phyloP scores from a whole-genome alignment of 1,139 yeast genomes.

The Suhomyces bolitotheri region DNA sequence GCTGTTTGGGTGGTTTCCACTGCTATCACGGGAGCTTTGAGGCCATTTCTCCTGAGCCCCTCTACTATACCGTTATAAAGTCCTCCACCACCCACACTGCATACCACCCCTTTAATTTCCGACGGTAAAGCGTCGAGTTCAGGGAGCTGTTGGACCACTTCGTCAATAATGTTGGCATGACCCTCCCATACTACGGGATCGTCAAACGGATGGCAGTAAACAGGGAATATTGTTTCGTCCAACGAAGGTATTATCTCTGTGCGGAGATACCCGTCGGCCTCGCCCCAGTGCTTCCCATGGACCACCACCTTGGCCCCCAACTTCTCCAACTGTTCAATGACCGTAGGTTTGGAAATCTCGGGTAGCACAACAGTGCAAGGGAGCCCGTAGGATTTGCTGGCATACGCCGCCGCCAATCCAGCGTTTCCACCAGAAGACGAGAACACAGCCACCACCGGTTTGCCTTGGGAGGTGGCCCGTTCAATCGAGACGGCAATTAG shows the following conservation, averaged over 20 bases:
- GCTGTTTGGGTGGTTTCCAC: conserved; percentile 45
- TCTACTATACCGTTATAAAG: conserved; percentile 39
- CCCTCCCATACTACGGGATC: conserved; percentile 43
- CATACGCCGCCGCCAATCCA: conserved; percentile 48
- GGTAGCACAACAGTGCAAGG: conserved; percentile 46
- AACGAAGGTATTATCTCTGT: conserved; percentile 20
- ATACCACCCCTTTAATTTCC: conserved; percentile 36
- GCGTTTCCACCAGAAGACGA: conserved; percentile 51
- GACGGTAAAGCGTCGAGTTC: conserved; percentile 17
- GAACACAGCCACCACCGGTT: conserved; percentile 28
- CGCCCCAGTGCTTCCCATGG: conserved; percentile 38
- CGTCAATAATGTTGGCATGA: conserved; percentile 38
- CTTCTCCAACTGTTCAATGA: conserved; percentile 25
- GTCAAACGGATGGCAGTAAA: conserved; percentile 47
- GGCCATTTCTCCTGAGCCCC: conserved; percentile 28
- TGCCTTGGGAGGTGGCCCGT: conserved; percentile 19
- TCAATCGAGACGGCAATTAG: conserved; percentile 26
- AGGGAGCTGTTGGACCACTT: conserved; percentile 24
- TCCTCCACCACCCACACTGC: conserved; percentile 49
- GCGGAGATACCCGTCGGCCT: conserved; percentile 37
- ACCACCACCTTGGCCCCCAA: conserved; percentile 34
- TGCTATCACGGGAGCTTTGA: conserved; percentile 29
- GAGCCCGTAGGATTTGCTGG: conserved; percentile 27
- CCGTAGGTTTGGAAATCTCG: conserved; percentile 24
- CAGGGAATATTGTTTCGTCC: conserved; percentile 21